A percentile compares a stretch with the other conserved stretches of the same genome.
Conservation (phyloP, 2,329 filamentous ascomycete species). For the Apiospora marii region DNA sequence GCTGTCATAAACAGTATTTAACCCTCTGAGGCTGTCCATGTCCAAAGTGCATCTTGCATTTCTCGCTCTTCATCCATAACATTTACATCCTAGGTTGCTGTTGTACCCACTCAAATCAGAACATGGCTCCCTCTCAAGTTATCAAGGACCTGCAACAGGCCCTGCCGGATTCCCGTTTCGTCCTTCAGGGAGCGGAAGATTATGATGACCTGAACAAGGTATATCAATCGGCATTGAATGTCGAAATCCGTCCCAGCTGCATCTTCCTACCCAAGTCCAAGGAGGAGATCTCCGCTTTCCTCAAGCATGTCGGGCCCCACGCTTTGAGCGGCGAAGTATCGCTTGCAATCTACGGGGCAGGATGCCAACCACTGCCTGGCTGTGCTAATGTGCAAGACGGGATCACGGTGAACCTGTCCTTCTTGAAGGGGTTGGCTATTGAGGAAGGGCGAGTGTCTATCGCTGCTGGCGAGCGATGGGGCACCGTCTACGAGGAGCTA, state of each 20-base stretch:
- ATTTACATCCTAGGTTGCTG: neutral
- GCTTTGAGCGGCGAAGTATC: neutral
- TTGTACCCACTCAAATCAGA: neutral
- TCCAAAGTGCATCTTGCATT: neutral
- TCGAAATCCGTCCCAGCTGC: neutral
- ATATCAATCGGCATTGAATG: neutral
- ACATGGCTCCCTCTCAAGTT: neutral
- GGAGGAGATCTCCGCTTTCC: slow-evolving; percentile 20
- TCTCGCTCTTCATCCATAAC: neutral
- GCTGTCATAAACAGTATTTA: neutral
- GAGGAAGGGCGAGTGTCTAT: slow-evolving; percentile 24
- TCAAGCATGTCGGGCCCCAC: slow-evolving; percentile 21
- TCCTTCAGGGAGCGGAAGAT: neutral
- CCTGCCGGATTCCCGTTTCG: neutral
- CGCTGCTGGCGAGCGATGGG: slow-evolving; percentile 30
- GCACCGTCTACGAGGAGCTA: slow-evolving; percentile 29
- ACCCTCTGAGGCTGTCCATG: neutral
- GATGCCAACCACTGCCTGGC: slow-evolving; percentile 22
- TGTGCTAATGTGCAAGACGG: slow-evolving; percentile 30
- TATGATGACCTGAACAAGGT: neutral
- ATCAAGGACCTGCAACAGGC: neutral
- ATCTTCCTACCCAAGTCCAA: slow-evolving; percentile 24
- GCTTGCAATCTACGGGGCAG: slow-evolving; percentile 25
- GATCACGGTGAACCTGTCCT: slow-evolving; percentile 29
- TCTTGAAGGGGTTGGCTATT: slow-evolving; percentile 26